Evolutionary conservation across 768 basidiomycete genomes (phyloP), one percentile per base, ranked within the genome.

Genomic region (Pilatotrama ljubarskyi): DNA sequence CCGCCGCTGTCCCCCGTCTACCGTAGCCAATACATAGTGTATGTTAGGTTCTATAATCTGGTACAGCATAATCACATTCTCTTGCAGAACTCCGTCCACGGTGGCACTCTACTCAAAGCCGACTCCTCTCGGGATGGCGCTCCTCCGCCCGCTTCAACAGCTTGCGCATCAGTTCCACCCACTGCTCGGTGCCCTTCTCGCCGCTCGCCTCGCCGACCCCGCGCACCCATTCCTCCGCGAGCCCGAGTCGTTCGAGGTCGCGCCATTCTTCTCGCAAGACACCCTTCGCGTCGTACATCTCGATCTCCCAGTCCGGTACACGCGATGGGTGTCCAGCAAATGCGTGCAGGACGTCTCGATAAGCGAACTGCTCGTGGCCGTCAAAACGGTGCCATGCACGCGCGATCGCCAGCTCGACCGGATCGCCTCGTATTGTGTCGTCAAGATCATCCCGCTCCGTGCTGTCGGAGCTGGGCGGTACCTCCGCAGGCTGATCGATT

Each of bases 201-300:
- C 87, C 87, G 17, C 88, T 81, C 3, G 78, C 85, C 59, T 78
- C 70, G 1, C 90, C 89, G n/a, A 91, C 82, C 1, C 80, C 87
- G 52, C 73, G 74, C 22, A 89, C 76, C 85, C 85, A 89, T 17
- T 75, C 74, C 36, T 79, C 78, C 2, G 84, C 86, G 56, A 86
- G 80, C 0, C 86, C 86, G 5, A 68, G 73, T 54, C 68, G 74
- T 69, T 86, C 85, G 47, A 91, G 63, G 15, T 76, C 78, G 46
- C 76, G 73, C 91, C 90, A 92, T 20, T 78, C 79, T 15, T 63
- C 63, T 51, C 87, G 75, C 58, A 93, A 59, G 9, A 80, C 51
- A 17, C 57, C 66, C 66, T 79, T 87, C 32, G 76, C 74, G 24
- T 62, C 59, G 62, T 84, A 90, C 64, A 83, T 74, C 62, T 84